A percentile compares a stretch with the other conserved stretches of the same genome.
phyloP scores from a whole-genome alignment of 371 early-diverging fungal genomes.

The Capniomyces stellatus region DNA sequence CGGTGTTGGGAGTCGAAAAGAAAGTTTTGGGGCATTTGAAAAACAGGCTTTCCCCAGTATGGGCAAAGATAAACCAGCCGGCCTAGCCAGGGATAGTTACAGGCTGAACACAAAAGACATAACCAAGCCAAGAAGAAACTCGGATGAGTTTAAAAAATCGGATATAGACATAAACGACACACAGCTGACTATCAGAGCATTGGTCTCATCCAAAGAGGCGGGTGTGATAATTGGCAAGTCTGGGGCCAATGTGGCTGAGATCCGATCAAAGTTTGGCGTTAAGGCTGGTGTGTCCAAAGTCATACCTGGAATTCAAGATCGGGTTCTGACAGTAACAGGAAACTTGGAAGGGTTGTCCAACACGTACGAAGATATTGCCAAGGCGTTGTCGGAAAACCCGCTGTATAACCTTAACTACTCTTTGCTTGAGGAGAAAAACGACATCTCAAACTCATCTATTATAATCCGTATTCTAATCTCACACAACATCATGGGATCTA shows the following conservation, averaged over 20 bases:
- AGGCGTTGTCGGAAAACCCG: constrained; percentile 59
- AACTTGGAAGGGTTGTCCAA: constrained; percentile 48
- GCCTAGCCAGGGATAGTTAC: too few relatives aligned
- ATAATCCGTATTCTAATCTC: constrained; percentile 57
- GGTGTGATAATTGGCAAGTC: constrained; percentile 84
- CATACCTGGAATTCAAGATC: constrained; percentile 62
- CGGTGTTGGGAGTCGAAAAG: too few relatives aligned
- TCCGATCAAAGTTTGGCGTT: constrained; percentile 60
- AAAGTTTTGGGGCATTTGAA: too few relatives aligned
- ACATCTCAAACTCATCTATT: constrained; percentile 19
- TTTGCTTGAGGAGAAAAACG: constrained; percentile 24
- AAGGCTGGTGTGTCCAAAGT: constrained; percentile 73
- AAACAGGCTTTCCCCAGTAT: too few relatives aligned
- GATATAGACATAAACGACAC: too few relatives aligned
- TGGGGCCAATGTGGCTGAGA: constrained; percentile 67
- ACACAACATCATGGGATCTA: constrained; percentile 66
- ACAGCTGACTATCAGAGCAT: constrained; percentile 54
- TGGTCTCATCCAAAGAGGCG: constrained; percentile 78
- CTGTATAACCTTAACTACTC: constrained; percentile 31
- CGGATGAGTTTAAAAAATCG: too few relatives aligned
- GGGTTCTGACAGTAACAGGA: constrained; percentile 70
- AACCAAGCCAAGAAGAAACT: too few relatives aligned
- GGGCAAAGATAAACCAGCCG: too few relatives aligned
- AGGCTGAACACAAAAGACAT: too few relatives aligned
- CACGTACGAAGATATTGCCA: constrained; percentile 57